Evolutionary conservation across 148 eudicot species (phyloP).

Genomic region (Camellia japonica): DNA sequence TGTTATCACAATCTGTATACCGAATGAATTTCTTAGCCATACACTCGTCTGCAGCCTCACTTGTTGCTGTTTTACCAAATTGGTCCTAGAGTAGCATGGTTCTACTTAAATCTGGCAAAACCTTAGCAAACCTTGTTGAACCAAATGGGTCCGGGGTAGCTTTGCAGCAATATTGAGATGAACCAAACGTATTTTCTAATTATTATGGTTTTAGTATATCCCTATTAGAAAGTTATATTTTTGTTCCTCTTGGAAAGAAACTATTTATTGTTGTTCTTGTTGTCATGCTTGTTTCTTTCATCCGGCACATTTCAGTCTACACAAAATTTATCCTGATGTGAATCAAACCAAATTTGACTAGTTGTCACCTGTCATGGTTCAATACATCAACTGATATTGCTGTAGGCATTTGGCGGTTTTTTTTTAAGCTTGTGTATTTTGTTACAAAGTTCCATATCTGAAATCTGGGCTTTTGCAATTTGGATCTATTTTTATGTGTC

Average conservation of each 20-base stretch:
- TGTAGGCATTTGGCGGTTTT: not conserved
- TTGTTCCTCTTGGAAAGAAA: no score
- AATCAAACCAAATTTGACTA: not conserved
- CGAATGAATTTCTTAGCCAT: not conserved
- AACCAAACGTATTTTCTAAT: not conserved
- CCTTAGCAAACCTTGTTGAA: not conserved
- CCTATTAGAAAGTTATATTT: no score
- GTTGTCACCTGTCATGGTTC: not conserved
- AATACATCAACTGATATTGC: not conserved
- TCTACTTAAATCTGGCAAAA: not conserved
- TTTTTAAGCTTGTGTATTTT: not conserved
- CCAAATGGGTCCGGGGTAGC: not conserved
- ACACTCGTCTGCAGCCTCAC: no score
- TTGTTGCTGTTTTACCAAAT: not conserved
- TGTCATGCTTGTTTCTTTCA: not conserved
- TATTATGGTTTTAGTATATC: not conserved
- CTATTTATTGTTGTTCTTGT: not conserved
- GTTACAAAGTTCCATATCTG: not conserved
- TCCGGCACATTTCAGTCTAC: not conserved
- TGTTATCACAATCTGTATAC: not conserved
- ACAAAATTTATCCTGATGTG: not conserved
- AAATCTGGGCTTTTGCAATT: not conserved
- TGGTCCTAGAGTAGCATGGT: no score
- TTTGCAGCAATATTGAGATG: not conserved
- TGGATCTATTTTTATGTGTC: slow-evolving; percentile 15